phyloP scores from a whole-genome alignment of 345 rosid genomes.

The Camelina sativa region DNA sequence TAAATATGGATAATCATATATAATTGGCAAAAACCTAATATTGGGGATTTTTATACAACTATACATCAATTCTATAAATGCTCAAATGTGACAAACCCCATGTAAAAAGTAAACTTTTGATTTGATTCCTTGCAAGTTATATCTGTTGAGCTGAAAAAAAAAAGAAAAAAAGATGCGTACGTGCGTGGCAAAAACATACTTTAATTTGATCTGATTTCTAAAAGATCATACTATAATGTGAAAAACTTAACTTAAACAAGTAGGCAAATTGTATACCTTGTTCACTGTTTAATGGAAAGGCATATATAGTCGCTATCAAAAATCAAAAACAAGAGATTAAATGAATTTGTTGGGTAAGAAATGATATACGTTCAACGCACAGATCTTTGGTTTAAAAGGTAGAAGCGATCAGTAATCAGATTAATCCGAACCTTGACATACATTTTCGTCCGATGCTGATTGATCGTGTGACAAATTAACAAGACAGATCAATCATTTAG shows the following conservation, averaged over 20 bases:
- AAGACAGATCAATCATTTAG: slow-evolving; percentile 13
- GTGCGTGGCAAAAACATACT: too few species aligned
- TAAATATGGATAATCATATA: background rate
- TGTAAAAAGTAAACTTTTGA: background rate
- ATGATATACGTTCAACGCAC: background rate
- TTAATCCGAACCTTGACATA: slow-evolving; percentile 4
- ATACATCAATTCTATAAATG: background rate
- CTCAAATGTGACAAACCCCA: background rate
- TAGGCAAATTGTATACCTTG: background rate
- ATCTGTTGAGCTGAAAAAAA: background rate
- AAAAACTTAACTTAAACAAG: background rate
- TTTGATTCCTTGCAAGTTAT: slow-evolving; percentile 2
- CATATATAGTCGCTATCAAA: slow-evolving; percentile 5
- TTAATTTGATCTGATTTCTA: slow-evolving; percentile 5
- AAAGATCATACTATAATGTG: background rate
- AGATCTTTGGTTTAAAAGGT: background rate
- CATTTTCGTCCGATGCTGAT: background rate
- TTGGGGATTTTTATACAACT: background rate
- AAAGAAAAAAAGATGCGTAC: background rate
- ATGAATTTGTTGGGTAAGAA: slow-evolving; percentile 18
- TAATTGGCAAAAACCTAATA: background rate
- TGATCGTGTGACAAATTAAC: slow-evolving; percentile 5
- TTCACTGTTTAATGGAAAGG: background rate
- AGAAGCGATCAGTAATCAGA: background rate
- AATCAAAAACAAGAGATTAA: slow-evolving; percentile 9